A percentile compares a stretch with the other conserved stretches of the same genome.
Conservation (phyloP, 805 yeast genomes). For the Candida khao-thaluensis region DNA sequence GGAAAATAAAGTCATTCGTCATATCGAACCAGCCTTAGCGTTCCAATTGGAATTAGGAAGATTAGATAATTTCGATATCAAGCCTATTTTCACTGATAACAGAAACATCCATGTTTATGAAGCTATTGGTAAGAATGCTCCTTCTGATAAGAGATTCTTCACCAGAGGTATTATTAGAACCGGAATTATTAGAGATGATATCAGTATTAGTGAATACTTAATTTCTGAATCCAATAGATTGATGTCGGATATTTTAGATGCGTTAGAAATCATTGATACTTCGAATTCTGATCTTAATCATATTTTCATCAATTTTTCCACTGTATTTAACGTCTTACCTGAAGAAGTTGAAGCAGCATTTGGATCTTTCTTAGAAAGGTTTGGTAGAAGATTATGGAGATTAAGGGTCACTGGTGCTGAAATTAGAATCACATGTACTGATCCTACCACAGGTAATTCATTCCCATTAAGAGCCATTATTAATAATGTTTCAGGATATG, state of each 20-base stretch:
- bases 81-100: constrained; percentile 93
- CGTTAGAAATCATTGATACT: constrained; percentile 90
- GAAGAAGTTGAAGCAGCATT: constrained; percentile 96
- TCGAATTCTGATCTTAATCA: constrained; percentile 95
- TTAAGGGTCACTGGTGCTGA: constrained; percentile 96
- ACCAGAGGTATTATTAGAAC: constrained; percentile 97
- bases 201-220: constrained; percentile 88
- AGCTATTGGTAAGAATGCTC: constrained; percentile 90
- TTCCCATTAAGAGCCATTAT: constrained; percentile 97
- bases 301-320: constrained; percentile 94
- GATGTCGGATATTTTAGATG: constrained; percentile 94
- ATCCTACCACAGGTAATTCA: constrained; percentile 80
- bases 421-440: constrained; percentile 92
- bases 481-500: constrained; percentile 95
- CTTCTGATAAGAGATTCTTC: constrained; percentile 92
- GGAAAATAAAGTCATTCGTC: constrained; percentile 94
- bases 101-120: constrained; percentile 97
- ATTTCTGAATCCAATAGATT: constrained; percentile 95
- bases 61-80: constrained; percentile 90
- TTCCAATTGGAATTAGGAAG: constrained; percentile 95
- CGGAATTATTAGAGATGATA: constrained; percentile 90
- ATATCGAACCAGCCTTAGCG: constrained; percentile 97
- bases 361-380: constrained; percentile 96
- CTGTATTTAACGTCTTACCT: constrained; percentile 91
- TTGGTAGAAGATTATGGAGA: constrained; percentile 96